Conservation (phyloP, 371 early-diverging fungal species). For the Actinomucor elegans region DNA sequence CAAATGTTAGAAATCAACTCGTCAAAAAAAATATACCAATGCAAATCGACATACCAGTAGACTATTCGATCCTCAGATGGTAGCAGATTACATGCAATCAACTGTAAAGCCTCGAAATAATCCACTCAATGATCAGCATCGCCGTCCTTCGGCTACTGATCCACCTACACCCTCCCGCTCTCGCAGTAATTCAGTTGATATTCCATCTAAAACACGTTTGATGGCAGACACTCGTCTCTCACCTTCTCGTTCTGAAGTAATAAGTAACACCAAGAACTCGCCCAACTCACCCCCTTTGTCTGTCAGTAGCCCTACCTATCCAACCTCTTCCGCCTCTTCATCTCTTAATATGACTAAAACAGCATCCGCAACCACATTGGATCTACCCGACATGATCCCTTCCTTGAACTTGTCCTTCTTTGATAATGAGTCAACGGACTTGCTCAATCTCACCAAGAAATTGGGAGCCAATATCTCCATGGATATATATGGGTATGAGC, state of each 20-base stretch:
- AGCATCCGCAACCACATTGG: not conserved
- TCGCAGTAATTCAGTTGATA: constrained; percentile 40
- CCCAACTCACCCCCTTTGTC: constrained; percentile 23
- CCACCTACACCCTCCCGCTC: constrained; percentile 40
- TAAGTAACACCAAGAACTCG: constrained; percentile 10
- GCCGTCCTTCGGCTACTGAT: not conserved
- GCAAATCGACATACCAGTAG: constrained; percentile 11
- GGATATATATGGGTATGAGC: constrained; percentile 20
- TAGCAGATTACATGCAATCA: constrained; percentile 8
- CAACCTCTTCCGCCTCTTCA: constrained; percentile 3
- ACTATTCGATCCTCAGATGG: constrained; percentile 10
- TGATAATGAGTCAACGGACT: constrained; percentile 46
- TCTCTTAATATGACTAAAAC: constrained; percentile 1
- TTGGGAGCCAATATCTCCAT: constrained; percentile 33
- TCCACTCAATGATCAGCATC: not conserved
- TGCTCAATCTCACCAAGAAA: constrained; percentile 41
- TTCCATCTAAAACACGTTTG: constrained; percentile 14
- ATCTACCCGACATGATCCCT: constrained; percentile 17
- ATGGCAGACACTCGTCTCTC: constrained; percentile 1
- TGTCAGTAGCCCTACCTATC: constrained; percentile 1
- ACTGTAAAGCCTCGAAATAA: not conserved
- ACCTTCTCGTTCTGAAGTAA: constrained; percentile 25
- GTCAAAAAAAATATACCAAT: too few relatives aligned
- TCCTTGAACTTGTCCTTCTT: constrained; percentile 43
- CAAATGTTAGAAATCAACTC: too few relatives aligned